These are phyloP conservation scores for Clavispora phyllophila DNA, from an alignment of 805 yeast species.

Conservation along the genomic window DNA sequence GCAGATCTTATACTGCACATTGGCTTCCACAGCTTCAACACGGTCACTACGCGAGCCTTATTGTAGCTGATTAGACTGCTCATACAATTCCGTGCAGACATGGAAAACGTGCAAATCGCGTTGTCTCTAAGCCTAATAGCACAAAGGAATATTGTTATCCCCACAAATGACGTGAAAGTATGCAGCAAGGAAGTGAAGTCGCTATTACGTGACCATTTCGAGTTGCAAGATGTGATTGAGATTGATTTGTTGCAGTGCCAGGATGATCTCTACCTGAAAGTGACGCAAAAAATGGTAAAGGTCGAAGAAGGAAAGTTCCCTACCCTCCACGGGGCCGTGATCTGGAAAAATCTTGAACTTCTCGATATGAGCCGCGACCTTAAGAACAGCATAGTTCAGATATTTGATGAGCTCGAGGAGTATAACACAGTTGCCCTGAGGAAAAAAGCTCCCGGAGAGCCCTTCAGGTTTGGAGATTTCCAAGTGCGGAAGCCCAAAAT, in stretches of 20 bases:
- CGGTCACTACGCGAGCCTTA: too few relatives aligned
- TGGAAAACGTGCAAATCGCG: slow-evolving; percentile 15
- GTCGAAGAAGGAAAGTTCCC: slow-evolving; percentile 5
- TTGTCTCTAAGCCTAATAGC: slow-evolving; percentile 12
- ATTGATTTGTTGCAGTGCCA: slow-evolving; percentile 11
- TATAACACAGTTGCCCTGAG: slow-evolving; percentile 9
- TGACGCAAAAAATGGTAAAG: slow-evolving; percentile 9
- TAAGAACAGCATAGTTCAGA: slow-evolving; percentile 4
- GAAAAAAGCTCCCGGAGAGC: slow-evolving; percentile 1
- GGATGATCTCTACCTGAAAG: slow-evolving; percentile 1
- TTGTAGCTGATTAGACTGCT: too few relatives aligned
- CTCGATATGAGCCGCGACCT: slow-evolving; percentile 2
- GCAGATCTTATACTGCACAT: too few relatives aligned
- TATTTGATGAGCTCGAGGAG: slow-evolving; percentile 11
- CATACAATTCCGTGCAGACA: not conserved
- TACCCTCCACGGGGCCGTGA: slow-evolving; percentile 7
- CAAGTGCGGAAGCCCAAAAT: slow-evolving; percentile 7
- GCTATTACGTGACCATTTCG: slow-evolving; percentile 1
- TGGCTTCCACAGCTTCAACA: too few relatives aligned
- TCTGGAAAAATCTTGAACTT: slow-evolving; percentile 15
- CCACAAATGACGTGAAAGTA: slow-evolving; percentile 6
- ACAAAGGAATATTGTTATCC: slow-evolving; percentile 5
- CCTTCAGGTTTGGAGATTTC: slow-evolving; percentile 8
- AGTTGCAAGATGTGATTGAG: slow-evolving; percentile 7
- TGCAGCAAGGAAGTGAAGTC: slow-evolving; percentile 5